Base-by-base conservation (phyloP, 306 rosid species). In the Castanopsis chinensis region DNA sequence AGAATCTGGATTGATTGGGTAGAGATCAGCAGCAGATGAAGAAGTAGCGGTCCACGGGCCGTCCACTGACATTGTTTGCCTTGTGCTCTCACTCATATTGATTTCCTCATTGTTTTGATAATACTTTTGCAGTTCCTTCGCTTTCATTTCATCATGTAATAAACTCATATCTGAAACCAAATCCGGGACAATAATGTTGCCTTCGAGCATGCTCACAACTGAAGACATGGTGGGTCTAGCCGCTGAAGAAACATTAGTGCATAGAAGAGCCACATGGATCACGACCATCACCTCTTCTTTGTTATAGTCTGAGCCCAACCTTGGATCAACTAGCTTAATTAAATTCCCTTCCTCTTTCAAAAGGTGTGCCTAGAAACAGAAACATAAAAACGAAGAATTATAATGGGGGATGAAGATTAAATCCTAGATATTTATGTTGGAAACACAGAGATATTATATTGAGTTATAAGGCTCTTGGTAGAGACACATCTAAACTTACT, bases 121-220 rank as follows among this genome's bases (percentile, higher is more conserved):
- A 73, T 69, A 83, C 21, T 76, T 18, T 76, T 84, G 72, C 77
- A 85, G 59, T 33, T 43, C 68, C 43, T 53, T 72, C n/a, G 41
- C 64, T 27, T 23, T 73, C 20, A 73, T 74, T 52, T 78, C 88
- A 71, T 72, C 64, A 52, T 21, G 55, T 4, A 67, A 25, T 8
- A 74, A 49, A 28, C 41, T 57, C 4, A 70, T 49, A 71, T 82
- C 69, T 13, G 33, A 57, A 23, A 59, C 72, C 37, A 78, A 5
- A 32, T 79, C 88, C 30, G 80, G 51, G 33, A 83, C 61, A 28
- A 41, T 64, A 65, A 25, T 27, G 20, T 27, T 55, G 32, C 91
- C 89, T 73, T 85, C 89, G n/a, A 88, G 81, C 80, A 88, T 81
- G 79, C 89, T 78, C 74, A 88, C 87, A 53, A 81, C 89, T 1